Percentiles rank a stretch among this genome's conserved stretches.
phyloP scores from a whole-genome alignment of 2,329 filamentous ascomycete genomes.

The Claviceps maximensis region DNA sequence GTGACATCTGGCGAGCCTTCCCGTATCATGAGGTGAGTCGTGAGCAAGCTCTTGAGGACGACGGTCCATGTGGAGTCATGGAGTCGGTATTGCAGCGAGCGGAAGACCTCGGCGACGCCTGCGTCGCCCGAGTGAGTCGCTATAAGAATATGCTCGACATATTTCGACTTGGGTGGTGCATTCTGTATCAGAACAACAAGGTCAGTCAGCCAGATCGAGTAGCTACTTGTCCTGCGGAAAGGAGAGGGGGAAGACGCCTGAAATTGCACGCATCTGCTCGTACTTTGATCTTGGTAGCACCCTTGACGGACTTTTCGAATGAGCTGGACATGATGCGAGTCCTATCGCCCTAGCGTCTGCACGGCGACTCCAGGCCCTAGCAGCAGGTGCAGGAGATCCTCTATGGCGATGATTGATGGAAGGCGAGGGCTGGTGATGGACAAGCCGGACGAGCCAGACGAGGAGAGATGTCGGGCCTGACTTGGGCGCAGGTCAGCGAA shows the following conservation, averaged over 20 bases:
- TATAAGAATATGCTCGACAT: slow-evolving; percentile 94
- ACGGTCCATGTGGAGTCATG: slow-evolving; percentile 99
- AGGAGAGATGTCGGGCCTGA: slow-evolving; percentile 2
- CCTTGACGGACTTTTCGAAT: slow-evolving; percentile 98
- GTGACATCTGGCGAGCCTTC: slow-evolving; percentile 87
- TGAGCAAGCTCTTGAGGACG: slow-evolving; percentile 93
- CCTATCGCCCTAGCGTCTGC: slow-evolving; percentile 4
- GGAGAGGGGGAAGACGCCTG: background rate
- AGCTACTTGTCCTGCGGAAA: background rate
- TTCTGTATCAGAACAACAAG: slow-evolving; percentile 41
- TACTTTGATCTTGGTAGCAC: slow-evolving; percentile 95
- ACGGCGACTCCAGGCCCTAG: background rate
- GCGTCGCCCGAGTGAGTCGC: slow-evolving; percentile 91
- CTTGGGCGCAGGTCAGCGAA: background rate
- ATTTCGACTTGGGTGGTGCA: slow-evolving; percentile 95
- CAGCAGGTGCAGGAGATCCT: background rate
- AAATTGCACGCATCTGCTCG: background rate
- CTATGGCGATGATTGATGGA: slow-evolving; percentile 1
- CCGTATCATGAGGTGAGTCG: slow-evolving; percentile 92
- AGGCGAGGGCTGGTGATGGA: background rate
- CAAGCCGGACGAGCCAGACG: background rate
- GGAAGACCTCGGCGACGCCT: slow-evolving; percentile 90
- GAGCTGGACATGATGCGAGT: slow-evolving; percentile 56
- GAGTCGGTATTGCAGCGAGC: slow-evolving; percentile 74
- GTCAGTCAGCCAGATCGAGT: background rate